phyloP scores from a whole-genome alignment of 2,329 filamentous ascomycete genomes.

The Capronia coronata region DNA sequence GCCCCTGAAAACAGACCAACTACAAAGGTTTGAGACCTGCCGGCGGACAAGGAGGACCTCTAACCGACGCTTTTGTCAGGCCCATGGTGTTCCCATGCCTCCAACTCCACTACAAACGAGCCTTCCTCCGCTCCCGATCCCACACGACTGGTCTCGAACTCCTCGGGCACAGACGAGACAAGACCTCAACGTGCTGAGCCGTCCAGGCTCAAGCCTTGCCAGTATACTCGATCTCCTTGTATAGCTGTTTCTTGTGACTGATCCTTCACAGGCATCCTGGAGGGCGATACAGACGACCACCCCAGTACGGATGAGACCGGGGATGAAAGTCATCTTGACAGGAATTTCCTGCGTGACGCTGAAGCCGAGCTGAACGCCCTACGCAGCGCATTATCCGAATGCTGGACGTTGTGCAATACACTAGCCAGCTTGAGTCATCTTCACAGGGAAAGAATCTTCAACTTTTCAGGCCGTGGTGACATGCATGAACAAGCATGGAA shows the following conservation, averaged over 20 bases:
- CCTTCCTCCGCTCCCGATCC: conserved; percentile 19
- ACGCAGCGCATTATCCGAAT: conserved; percentile 73
- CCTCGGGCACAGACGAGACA: conserved; percentile 30
- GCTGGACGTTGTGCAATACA: conserved; percentile 91
- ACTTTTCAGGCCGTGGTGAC: conserved; percentile 65
- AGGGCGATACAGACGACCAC: conserved; percentile 28
- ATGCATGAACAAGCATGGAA: conserved; percentile 86
- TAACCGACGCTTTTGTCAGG: conserved; percentile 1
- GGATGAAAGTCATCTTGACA: conserved; percentile 14
- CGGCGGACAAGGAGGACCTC: not conserved
- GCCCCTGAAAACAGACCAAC: conserved; percentile 7
- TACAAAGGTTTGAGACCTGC: conserved; percentile 4
- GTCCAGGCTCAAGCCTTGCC: conserved; percentile 32
- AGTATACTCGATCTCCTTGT: conserved; percentile 32
- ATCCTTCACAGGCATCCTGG: conserved; percentile 31
- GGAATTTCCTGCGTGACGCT: conserved; percentile 41
- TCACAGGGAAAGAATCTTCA: conserved; percentile 72
- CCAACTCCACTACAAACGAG: conserved; percentile 27
- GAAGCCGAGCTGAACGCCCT: conserved; percentile 58
- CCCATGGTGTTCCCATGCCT: conserved; percentile 20
- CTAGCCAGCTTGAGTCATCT: conserved; percentile 77
- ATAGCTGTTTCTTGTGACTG: conserved; percentile 46
- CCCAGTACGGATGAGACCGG: conserved; percentile 27
- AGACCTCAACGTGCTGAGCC: conserved; percentile 29
- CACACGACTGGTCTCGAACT: conserved; percentile 27